phyloP scores from a whole-genome alignment of 2,329 filamentous ascomycete genomes.

The Cryphonectria japonica region DNA sequence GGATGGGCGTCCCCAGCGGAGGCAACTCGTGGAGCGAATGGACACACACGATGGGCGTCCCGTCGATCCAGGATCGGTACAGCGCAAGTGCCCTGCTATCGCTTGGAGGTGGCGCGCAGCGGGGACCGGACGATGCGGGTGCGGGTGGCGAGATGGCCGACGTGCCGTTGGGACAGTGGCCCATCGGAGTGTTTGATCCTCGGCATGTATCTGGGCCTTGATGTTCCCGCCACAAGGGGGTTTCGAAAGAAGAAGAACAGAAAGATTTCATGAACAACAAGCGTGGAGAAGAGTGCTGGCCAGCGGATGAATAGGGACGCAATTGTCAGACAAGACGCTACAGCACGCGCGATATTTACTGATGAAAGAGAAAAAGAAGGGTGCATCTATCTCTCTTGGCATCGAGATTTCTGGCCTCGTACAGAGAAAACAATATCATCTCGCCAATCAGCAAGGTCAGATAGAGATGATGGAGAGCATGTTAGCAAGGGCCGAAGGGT shows the following conservation, averaged over 20 bases:
- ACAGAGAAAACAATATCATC: background rate
- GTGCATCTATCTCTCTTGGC: too few relatives aligned
- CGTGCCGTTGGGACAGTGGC: conserved; percentile 23
- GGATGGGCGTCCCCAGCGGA: conserved; percentile 32
- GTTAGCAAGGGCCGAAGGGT: too few relatives aligned
- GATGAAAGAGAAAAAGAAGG: background rate
- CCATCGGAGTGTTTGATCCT: conserved; percentile 24
- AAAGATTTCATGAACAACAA: background rate
- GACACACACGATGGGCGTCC: conserved; percentile 53
- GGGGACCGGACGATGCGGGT: conserved; percentile 15
- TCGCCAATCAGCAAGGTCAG: background rate
- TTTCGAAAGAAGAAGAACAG: background rate
- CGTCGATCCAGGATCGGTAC: conserved; percentile 49
- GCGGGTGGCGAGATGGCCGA: conserved; percentile 15
- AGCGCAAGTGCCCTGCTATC: conserved; percentile 54
- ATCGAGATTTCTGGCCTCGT: background rate
- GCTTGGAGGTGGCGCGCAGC: conserved; percentile 42
- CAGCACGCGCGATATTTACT: background rate
- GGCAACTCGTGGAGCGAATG: conserved; percentile 59
- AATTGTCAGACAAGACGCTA: background rate
- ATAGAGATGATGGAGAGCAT: background rate
- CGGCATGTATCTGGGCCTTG: conserved; percentile 9
- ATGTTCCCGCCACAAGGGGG: background rate
- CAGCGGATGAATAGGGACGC: background rate
- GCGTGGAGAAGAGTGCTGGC: too few relatives aligned